phyloP scores from a whole-genome alignment of 495 filamentous ascomycete species.

The Penicillium alfredii region DNA sequence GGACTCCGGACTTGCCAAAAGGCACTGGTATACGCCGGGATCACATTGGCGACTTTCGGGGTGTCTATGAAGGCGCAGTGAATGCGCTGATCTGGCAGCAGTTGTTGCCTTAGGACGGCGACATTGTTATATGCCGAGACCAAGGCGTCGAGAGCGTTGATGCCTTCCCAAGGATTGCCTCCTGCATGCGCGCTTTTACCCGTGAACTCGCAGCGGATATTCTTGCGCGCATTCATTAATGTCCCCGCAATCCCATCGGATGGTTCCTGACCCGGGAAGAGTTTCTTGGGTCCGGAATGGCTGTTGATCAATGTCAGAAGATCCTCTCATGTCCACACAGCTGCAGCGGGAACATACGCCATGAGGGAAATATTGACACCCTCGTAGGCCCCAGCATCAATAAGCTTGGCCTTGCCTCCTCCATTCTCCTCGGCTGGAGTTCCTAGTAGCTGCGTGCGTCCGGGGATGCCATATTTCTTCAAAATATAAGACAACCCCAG shows the following conservation, averaged over 20 bases:
- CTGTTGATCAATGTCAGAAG: constrained; percentile 10
- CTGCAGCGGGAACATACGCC: constrained; percentile 35
- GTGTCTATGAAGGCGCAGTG: constrained; percentile 54
- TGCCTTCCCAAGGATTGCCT: constrained; percentile 56
- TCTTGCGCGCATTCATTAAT: constrained; percentile 35
- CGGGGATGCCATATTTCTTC: constrained; percentile 39
- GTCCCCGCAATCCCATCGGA: constrained; percentile 29
- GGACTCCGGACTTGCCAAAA: constrained; percentile 49
- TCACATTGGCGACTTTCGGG: constrained; percentile 56
- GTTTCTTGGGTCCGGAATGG: constrained; percentile 24
- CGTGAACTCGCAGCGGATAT: constrained; percentile 30
- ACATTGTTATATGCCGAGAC: constrained; percentile 58
- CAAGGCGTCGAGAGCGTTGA: constrained; percentile 60
- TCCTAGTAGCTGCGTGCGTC: constrained; percentile 58
- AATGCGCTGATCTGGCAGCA: constrained; percentile 54
- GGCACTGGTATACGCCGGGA: constrained; percentile 51
- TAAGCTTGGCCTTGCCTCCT: constrained; percentile 61
- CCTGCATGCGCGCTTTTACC: constrained; percentile 49
- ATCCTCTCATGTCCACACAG: neutral
- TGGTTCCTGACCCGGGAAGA: constrained; percentile 23
- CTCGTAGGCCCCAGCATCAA: constrained; percentile 57
- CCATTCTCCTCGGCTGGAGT: constrained; percentile 69
- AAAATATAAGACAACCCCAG: constrained; percentile 51
- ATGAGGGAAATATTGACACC: constrained; percentile 62
- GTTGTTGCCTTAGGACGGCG: constrained; percentile 57